Evolutionary conservation across 2,329 filamentous ascomycete genomes (phyloP).

Genomic region (Aspergillus felis): DNA sequence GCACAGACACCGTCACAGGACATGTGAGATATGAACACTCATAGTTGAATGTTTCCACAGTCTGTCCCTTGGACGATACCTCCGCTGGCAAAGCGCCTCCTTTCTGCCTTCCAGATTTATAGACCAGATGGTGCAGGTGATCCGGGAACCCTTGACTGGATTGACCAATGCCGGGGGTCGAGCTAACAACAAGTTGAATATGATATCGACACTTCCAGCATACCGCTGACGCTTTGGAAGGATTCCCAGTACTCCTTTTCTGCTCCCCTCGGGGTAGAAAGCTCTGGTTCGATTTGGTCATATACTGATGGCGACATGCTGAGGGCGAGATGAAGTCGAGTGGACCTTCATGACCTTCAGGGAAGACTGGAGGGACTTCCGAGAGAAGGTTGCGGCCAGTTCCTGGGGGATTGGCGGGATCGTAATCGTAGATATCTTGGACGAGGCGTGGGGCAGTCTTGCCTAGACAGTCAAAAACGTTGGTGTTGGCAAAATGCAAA

Average conservation of each 20-base stretch:
- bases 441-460: constrained; percentile 50
- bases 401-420: constrained; percentile 39
- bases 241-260: constrained; percentile 39
- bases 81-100: constrained; percentile 19
- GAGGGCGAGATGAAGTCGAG: constrained; percentile 33
- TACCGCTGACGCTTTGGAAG: constrained; percentile 57
- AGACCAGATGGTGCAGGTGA: constrained; percentile 61
- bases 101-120: constrained; percentile 32
- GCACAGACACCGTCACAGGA: constrained; percentile 50
- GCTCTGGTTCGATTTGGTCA: constrained; percentile 55
- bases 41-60: constrained; percentile 49
- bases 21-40: constrained; percentile 58
- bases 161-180: constrained; percentile 38
- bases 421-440: constrained; percentile 44
- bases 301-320: constrained; percentile 59
- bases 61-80: constrained; percentile 29
- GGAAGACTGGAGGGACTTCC: constrained; percentile 53
- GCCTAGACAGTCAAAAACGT: constrained; percentile 29
- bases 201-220: constrained; percentile 62
- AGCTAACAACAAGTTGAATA: constrained; percentile 55
- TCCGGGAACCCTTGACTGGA: constrained; percentile 48
- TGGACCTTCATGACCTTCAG: constrained; percentile 31
- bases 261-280: constrained; percentile 41
- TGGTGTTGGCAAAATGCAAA: neutral
- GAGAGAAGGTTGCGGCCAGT: constrained; percentile 55